phyloP scores from a whole-genome alignment of 495 filamentous ascomycete genomes.

The Aspergillus olivimuriae region DNA sequence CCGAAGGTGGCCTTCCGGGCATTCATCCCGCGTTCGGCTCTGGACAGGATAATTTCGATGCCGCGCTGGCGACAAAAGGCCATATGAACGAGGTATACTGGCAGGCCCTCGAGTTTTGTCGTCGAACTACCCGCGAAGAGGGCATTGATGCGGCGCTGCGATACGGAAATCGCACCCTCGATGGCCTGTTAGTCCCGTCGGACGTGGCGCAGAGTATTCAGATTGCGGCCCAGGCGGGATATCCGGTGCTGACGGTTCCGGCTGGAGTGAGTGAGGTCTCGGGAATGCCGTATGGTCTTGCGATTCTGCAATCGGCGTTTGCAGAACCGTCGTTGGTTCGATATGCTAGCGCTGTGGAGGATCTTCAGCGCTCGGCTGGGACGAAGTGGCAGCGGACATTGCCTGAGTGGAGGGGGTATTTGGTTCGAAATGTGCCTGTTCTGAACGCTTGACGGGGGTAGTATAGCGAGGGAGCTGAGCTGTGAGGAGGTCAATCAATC shows the following conservation, averaged over 20 bases:
- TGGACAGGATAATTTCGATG: conserved; percentile 64
- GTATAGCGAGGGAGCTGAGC: too few relatives aligned
- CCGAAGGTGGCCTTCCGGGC: conserved; percentile 62
- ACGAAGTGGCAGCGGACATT: conserved; percentile 36
- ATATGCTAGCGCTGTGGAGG: conserved; percentile 65
- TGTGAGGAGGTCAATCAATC: too few relatives aligned
- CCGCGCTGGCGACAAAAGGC: conserved; percentile 51
- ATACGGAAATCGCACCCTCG: conserved; percentile 41
- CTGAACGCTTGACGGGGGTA: too few relatives aligned
- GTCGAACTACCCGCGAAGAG: conserved; percentile 49
- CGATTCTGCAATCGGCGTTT: conserved; percentile 60
- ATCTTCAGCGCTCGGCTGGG: conserved; percentile 40
- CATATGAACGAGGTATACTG: conserved; percentile 60
- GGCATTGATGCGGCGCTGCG: conserved; percentile 63
- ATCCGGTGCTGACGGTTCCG: conserved; percentile 65
- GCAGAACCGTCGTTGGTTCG: conserved; percentile 54
- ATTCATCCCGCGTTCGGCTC: conserved; percentile 60
- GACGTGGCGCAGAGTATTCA: conserved; percentile 58
- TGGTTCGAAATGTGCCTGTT: conserved; percentile 45
- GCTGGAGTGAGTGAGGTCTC: conserved; percentile 45
- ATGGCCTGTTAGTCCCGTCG: conserved; percentile 59
- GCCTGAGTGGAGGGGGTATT: conserved; percentile 49
- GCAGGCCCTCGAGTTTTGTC: conserved; percentile 57
- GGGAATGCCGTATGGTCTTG: conserved; percentile 66
- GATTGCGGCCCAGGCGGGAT: conserved; percentile 53